Evolutionary conservation across 257 asterid genomes (phyloP), one percentile per base, ranked within the genome.

Genomic region (Nicotiana noctiflora): DNA sequence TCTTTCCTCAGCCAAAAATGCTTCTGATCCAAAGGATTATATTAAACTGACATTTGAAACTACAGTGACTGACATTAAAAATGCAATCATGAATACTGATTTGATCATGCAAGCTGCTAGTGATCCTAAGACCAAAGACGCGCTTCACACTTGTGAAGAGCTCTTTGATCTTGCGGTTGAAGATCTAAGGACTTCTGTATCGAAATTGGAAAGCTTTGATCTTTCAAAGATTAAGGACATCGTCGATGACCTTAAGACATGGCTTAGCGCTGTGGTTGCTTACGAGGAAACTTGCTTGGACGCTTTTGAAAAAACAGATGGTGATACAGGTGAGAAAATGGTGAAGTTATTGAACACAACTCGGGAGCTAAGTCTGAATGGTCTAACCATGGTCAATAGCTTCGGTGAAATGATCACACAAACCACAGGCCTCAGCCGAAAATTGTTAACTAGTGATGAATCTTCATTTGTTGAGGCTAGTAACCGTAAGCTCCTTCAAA

Each of bases 201-300:
- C 31, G 2, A 83, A 80, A 56, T 31, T 94, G 8, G 82, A 79
- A 2, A 64, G 84, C 3, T 79, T 91, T 53, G 86, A 89, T 11
- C 13, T 77, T 13, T 55, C 49, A 6, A 82, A 84, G 52, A 53
- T 91, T 15, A 77, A 84, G 0, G 83, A 84, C 40, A 80, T 87
- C 59, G 55, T 89, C 1, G 93, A 88, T 19, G 97, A 94, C 75
- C 61, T 93, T 46, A 88, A 88, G 87, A 89, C 91, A 13, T 94
- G 98, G 98, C 90, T 93, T 1, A 89, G 95, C 19, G 98, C 90
- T 4, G 90, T 92, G 27, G 77, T 91, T 2, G 82, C 92, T 0
- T 84, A 88, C 85, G 90, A 91, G 67, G 89, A 91, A 25, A 88
- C 98, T 1, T 94, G 98, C 82, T 27, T 92, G 14, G 96, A 93